Evolutionary conservation across 139 green algal species (phyloP).

Genomic region (Choricystis sp.): DNA sequence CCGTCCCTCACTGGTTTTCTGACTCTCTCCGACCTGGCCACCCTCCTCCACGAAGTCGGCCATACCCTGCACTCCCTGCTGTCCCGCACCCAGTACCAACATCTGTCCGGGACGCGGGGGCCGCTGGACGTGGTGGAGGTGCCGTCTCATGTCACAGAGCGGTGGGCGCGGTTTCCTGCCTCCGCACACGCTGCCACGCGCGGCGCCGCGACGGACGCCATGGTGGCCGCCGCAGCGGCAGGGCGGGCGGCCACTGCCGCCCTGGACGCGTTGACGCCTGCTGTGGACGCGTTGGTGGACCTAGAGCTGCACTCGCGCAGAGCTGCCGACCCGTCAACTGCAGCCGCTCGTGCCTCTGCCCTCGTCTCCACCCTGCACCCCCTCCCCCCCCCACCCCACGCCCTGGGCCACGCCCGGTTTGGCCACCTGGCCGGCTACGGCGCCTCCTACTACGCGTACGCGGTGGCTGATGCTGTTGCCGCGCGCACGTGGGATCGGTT

Average conservation of each 20-base stretch:
- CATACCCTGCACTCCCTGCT: constrained; percentile 76
- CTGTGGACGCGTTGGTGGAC: neutral
- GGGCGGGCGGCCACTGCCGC: constrained; percentile 22
- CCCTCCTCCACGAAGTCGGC: constrained; percentile 81
- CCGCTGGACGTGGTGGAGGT: constrained; percentile 76
- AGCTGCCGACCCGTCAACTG: neutral
- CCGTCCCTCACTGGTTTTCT: constrained; percentile 12
- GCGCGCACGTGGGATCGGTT: constrained; percentile 36
- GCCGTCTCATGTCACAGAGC: constrained; percentile 72
- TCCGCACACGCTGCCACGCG: constrained; percentile 1
- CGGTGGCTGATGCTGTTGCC: constrained; percentile 53
- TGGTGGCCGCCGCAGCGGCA: constrained; percentile 13
- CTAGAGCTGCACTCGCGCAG: neutral
- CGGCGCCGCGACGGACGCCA: neutral
- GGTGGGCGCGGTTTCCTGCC: constrained; percentile 14
- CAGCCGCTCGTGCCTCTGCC: neutral
- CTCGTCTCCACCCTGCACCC: no score
- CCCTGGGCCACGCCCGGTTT: constrained; percentile 38
- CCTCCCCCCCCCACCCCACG: constrained; percentile 1
- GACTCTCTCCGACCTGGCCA: constrained; percentile 36
- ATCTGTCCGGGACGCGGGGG: constrained; percentile 65
- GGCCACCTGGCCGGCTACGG: constrained; percentile 65
- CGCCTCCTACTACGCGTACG: constrained; percentile 65
- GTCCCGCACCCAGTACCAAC: constrained; percentile 64
- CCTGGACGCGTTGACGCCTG: constrained; percentile 21